Base-by-base conservation (phyloP, 805 yeast genomes). In the Yarrowia sp. region DNA sequence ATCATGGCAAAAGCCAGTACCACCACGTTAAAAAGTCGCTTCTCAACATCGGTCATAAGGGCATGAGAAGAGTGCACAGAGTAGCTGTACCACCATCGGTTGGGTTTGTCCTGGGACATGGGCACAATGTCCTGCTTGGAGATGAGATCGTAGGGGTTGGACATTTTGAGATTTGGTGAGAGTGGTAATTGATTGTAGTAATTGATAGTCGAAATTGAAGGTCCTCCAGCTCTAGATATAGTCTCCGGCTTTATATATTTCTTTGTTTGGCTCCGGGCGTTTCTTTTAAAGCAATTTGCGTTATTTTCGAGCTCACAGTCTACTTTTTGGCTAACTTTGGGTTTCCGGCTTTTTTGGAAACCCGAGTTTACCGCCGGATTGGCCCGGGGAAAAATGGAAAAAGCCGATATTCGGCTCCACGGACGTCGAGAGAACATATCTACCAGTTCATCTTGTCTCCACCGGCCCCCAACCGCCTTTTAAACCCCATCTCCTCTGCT, bases 41-140 rank as follows among this genome's bases (percentile, higher is more conserved):
- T 58, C 41, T 58, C 63, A 1, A 33, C 51, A 10, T 40, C 40
- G 38, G 63, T 58, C 63, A 58, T 58, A 10, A 58, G 51, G 3
- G 63, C 49, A 40, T 58, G 63, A 4, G 63, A 58, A 4, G 63
- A 58, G 63, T 58, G 63, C 28, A 58, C 51, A 11, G 63, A 58
- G 63, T 58, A 58, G 24, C 9, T 12, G 41, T 58, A 58, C 21
- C 21, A 58, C 63, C 63, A 58, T 28, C 41, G 49, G 40, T 40
- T 26, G 40, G 41, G 40, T 16, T 58, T 40, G 38, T 16, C 61
- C 61, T 54, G 33, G 19, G 46, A 36, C 21, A 19, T 26, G 32
- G 61, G 61, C 14, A 54, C 61, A 22, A 54, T 14, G 46, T 54
- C 61, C 46, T 54, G 46, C 19, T 54, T 38, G 46, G 61, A 26